Base-by-base conservation (phyloP, 768 basidiomycete species). In the Xerocomus spinulosus region DNA sequence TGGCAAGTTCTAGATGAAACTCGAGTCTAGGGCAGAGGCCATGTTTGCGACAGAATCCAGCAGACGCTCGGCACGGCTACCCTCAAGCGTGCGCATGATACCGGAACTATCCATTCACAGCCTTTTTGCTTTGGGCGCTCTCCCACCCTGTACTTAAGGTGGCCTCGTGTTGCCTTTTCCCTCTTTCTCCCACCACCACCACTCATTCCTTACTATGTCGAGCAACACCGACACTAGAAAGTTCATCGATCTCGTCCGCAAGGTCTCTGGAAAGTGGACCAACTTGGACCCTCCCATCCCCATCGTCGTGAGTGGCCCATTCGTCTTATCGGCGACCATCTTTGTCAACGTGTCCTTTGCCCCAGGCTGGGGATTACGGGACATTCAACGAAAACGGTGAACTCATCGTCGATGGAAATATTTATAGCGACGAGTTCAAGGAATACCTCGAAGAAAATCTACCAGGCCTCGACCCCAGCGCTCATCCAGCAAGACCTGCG, bases 231-330 rank as follows among this genome's bases (percentile, higher is more conserved):
- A 57, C 9, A 59, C 50, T 0, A 54, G 64, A 29, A 67, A 66
- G 33, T 67, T 55, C 44, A 51, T 64, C 36, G 65, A 67, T 38
- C 61, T 67, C 41, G 56, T 68, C 38, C 57, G 43, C 13, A 39
- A 35, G 5, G 46, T 44, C 10, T 61, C 62, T 21, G 61, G 59
- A n/a, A 64, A 66, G 45, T 66, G 62, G 59, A 53, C 63, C 9
- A 67, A 56, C 40, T 68, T 62, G 62, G 64, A 67, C 45, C 60
- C 67, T 14, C 62, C 67, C 29, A 59, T 56, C 40, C 57, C 53
- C 30, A 51, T 67, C n/a, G 6, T n/a, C 12, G 53, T 57, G 54
- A 50, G 50, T 54, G 17, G 25, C 37, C 25, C 21, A 10, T 42
- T 18, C 3, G 8, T 34, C 18, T 29, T 36, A 40, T 42, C 49